These are phyloP conservation scores for Microcyclospora pomicola DNA, from an alignment of 2,329 filamentous ascomycete species.

Conservation along the genomic window DNA sequence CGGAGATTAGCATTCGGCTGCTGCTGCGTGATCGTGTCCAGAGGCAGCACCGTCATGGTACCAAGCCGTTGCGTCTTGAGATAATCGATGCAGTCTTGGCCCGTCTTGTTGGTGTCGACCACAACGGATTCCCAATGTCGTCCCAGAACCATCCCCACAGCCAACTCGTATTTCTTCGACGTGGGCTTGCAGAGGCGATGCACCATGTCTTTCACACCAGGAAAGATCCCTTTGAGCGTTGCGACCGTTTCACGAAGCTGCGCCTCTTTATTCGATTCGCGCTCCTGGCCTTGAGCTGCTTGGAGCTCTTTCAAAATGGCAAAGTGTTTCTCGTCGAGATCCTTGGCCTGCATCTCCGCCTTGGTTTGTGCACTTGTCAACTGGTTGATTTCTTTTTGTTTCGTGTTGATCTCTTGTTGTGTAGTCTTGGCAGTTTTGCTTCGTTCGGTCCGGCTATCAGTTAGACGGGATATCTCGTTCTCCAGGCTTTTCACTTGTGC, in stretches of 20 bases:
- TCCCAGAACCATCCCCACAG: conserved; percentile 82
- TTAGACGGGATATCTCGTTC: conserved; percentile 53
- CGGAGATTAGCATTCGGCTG: conserved; percentile 82
- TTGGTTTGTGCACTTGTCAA: conserved; percentile 72
- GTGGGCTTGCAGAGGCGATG: conserved; percentile 90
- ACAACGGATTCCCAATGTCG: conserved; percentile 89
- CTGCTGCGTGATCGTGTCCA: conserved; percentile 95
- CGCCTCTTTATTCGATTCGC: conserved; percentile 71
- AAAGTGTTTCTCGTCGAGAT: conserved; percentile 82
- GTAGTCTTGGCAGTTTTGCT: conserved; percentile 49
- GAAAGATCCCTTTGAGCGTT: conserved; percentile 77
- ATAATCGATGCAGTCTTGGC: conserved; percentile 85
- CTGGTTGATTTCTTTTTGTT: conserved; percentile 82
- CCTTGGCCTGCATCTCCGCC: conserved; percentile 67
- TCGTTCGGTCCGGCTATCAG: conserved; percentile 51
- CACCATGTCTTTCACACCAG: conserved; percentile 79
- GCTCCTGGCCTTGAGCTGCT: conserved; percentile 71
- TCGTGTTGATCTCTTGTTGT: conserved; percentile 62
- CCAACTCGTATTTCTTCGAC: conserved; percentile 91
- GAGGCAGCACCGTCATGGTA: conserved; percentile 85
- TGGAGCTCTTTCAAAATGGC: conserved; percentile 67
- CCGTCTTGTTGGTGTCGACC: conserved; percentile 89
- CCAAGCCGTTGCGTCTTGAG: conserved; percentile 78
- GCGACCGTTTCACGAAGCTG: conserved; percentile 71
- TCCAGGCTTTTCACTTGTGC: conserved; percentile 61